Evolutionary conservation across 2,329 filamentous ascomycete species (phyloP), one percentile per base, ranked within the genome.

Genomic region (Chalaropsis ovoidea): DNA sequence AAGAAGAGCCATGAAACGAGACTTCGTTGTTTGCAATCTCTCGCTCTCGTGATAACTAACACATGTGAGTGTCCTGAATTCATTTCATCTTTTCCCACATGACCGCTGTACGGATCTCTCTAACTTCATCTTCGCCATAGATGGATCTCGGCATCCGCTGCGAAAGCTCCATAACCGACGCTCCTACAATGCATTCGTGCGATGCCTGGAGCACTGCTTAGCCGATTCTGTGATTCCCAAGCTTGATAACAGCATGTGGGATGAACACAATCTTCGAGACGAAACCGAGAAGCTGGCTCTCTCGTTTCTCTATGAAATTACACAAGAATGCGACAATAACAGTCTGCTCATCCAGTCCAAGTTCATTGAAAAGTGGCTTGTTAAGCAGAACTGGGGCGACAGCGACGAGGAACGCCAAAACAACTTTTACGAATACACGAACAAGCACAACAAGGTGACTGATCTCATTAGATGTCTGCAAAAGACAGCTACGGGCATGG

Each of bases 281-380:
- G 80, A 82, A 72, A 76, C 80, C 58, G 85, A 87, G 72, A 80
- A 82, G 69, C 78, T 83, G 27, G 84, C 81, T 67, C 78, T 87
- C 60, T 78, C 82, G 74, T 79, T 87, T 58, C 71, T 85, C 61
- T 74, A 76, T 42, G 79, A 84, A 68, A 76, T 90, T 2, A 77
- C 87, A n/a, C 80, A 79, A 67, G 24, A 41, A 3, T 81, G 82
- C 68, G 80, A 82, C 19, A 35, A 35, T 10, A 76, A 80, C 1
- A 78, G 79, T 31, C 80, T 80, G 64, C 75, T 90, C 19, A 75
- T 86, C 65, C 79, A 83, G 72, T 84, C 86, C 45, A 80, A 80
- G 6, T 83, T 92, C 68, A 80, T 92, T 47, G 84, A 86, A 68
- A 84, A 82, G 65, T 92, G 88, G 88, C 80, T 92, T n/a, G 81